Evolutionary conservation across 2,329 filamentous ascomycete species (phyloP).

Genomic region (Alternaria tenuissima): DNA sequence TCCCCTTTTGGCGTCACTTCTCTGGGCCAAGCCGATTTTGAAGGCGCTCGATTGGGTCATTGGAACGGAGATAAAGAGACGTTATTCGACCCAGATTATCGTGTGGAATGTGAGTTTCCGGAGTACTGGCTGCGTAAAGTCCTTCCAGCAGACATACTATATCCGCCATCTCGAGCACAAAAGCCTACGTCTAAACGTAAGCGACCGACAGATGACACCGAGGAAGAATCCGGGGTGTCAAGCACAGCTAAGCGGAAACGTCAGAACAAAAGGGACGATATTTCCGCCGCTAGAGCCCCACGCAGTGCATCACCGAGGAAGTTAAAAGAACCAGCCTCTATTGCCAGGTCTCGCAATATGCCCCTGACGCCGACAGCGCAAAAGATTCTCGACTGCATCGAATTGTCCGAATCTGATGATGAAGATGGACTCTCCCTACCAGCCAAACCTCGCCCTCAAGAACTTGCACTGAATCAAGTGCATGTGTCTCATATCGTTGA

Average conservation of each 20-base stretch:
- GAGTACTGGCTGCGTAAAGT: conserved; percentile 42
- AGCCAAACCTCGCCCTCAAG: background rate
- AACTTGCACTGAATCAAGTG: background rate
- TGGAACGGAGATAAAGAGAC: conserved; percentile 26
- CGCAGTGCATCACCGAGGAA: background rate
- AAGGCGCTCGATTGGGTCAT: conserved; percentile 37
- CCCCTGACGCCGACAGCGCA: background rate
- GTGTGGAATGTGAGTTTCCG: conserved; percentile 50
- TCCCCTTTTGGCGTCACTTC: conserved; percentile 43
- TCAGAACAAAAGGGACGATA: background rate
- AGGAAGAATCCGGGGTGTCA: background rate
- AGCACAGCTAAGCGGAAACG: conserved; percentile 11
- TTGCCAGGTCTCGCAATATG: background rate
- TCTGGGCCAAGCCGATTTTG: conserved; percentile 39
- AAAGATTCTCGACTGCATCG: conserved; percentile 5
- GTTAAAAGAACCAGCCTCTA: background rate
- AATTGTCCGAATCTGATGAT: conserved; percentile 23
- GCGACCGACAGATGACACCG: conserved; percentile 2
- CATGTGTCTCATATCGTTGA: background rate
- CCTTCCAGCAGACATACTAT: conserved; percentile 35
- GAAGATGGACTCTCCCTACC: background rate
- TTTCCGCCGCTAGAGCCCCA: background rate
- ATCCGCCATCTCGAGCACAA: conserved; percentile 21
- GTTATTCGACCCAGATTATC: conserved; percentile 42
- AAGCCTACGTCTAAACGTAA: conserved; percentile 27